Evolutionary conservation across 495 filamentous ascomycete genomes (phyloP), one percentile per base, ranked within the genome.

Genomic region (Evernia prunastri): DNA sequence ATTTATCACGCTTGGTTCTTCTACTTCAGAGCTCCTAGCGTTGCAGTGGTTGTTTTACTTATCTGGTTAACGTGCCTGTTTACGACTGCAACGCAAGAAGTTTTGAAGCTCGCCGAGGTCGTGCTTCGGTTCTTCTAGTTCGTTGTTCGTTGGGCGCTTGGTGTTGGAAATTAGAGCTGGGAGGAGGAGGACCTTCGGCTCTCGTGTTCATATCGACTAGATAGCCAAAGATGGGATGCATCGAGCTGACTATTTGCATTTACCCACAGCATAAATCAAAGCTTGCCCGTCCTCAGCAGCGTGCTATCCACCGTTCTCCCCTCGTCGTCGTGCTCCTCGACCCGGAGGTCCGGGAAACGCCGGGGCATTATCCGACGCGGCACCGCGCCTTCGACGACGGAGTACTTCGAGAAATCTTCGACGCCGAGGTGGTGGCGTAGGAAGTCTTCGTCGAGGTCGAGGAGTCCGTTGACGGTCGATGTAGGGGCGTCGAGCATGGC

Each of bases 401-500:
- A 80, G 71, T 95, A 96, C 65, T 84, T 81, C 0, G 83, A 83
- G 71, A 96, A 94, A 72, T 96, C 88, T 0, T 77, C 79, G 7
- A 92, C 77, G 3, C 85, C 84, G n/a, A 67, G 77, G 56, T 86
- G 74, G 33, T 81, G 75, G 29, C 89, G 78, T 35, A 96, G 79
- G 67, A 92, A 93, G 71, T 96, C 91, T 70, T 96, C 91, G 66
- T 96, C 91, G 1, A 91, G 83, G 43, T 85, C 79, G 7, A 93
- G 74, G 12, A 84, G 75, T 1, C 91, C 91, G 69, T 91, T 95
- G 25, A 95, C 85, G 15, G 61, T 71, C 4, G 74, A 40, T 0
- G 82, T 73, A 0, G 88, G 86, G 0, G 89, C 84, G 15, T 76
- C 73, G 2, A 96, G 74, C 76, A 96, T 89, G 0, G 83, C 87